Evolutionary conservation across 2,329 filamentous ascomycete genomes (phyloP), one percentile per base, ranked within the genome.

Genomic region (Xylariaceae sp.): DNA sequence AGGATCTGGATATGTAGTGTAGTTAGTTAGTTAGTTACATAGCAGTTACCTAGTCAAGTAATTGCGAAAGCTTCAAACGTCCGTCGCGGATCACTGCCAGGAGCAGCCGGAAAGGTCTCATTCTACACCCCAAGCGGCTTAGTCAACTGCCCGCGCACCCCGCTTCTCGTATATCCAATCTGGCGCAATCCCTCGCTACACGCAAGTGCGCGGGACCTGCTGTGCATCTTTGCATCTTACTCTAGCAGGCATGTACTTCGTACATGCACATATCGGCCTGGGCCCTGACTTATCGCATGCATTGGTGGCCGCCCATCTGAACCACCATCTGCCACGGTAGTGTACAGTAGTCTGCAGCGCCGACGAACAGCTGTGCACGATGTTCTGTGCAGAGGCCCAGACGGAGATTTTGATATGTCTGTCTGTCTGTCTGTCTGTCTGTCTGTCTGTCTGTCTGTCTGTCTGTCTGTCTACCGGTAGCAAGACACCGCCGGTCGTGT

Each of bases 271-370:
- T 52, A 53, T 57, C 53, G 61, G 49, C 59, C 56, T 61, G 62
- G 65, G 63, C 63, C 66, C 65, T 69, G 67, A 60, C 64, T 65
- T 64, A 67, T 60, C 65, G 67, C 67, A 69, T 70, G 69, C 69
- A 70, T 70, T 69, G 69, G 67, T 59, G 67, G 67, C 68, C 67
- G 68, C 64, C 58, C 58, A 63, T 63, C 61, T 65, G 52, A 47
- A 61, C 58, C 55, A 51, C 49, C 49, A 53, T 54, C 49, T 58
- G 42, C 41, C 29, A 43, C 41, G 16, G 21, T 42, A 42, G 18
- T 15, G 3, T 26, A 26, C 41, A 43, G 41, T 43, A 43, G 41
- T 43, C 21, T 60, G 59, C 64, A 65, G 62, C 46, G 46, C 41
- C 47, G 50, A 59, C 56, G 60, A 63, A 61, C 55, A 52, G 48